Percentiles rank a stretch among this genome's conserved stretches.
These are phyloP conservation scores for Pyricularia sp. DNA, from an alignment of 2,329 filamentous ascomycete genomes.

Conservation along the genomic window DNA sequence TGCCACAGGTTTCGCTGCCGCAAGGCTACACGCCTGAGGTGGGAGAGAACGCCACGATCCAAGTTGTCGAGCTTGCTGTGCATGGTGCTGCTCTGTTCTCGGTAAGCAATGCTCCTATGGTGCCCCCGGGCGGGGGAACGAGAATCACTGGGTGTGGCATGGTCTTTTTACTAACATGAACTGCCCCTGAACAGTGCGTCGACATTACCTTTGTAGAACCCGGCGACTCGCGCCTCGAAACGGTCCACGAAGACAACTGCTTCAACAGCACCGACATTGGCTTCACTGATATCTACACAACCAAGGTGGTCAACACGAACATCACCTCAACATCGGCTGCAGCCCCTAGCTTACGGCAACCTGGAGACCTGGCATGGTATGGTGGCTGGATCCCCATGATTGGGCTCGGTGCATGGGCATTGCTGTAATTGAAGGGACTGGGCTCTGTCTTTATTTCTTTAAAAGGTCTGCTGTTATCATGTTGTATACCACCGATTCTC, in stretches of 20 bases:
- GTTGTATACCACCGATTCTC: not conserved
- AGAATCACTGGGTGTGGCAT: slow-evolving; percentile 6
- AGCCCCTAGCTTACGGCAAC: slow-evolving; percentile 13
- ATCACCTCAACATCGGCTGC: slow-evolving; percentile 23
- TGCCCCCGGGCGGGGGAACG: not conserved
- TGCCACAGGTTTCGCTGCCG: slow-evolving; percentile 83
- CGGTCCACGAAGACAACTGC: slow-evolving; percentile 77
- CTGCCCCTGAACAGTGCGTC: slow-evolving; percentile 56
- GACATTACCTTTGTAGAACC: slow-evolving; percentile 88
- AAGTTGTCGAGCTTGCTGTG: slow-evolving; percentile 72
- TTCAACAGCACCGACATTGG: slow-evolving; percentile 74
- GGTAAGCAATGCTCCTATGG: slow-evolving; percentile 34
- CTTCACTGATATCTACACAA: slow-evolving; percentile 67
- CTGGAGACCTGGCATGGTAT: slow-evolving; percentile 16
- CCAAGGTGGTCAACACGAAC: slow-evolving; percentile 21
- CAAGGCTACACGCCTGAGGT: slow-evolving; percentile 58
- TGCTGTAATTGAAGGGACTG: slow-evolving; percentile 14
- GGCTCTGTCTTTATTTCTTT: not conserved
- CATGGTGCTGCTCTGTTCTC: slow-evolving; percentile 80
- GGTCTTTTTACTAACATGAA: not conserved
- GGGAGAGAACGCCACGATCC: slow-evolving; percentile 87
- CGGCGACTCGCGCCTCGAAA: slow-evolving; percentile 52
- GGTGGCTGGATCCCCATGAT: slow-evolving; percentile 33
- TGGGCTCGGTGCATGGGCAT: slow-evolving; percentile 26
- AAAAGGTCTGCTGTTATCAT: not conserved